Evolutionary conservation across 805 yeast species (phyloP).

Genomic region (Phaffomyces antillensis): DNA sequence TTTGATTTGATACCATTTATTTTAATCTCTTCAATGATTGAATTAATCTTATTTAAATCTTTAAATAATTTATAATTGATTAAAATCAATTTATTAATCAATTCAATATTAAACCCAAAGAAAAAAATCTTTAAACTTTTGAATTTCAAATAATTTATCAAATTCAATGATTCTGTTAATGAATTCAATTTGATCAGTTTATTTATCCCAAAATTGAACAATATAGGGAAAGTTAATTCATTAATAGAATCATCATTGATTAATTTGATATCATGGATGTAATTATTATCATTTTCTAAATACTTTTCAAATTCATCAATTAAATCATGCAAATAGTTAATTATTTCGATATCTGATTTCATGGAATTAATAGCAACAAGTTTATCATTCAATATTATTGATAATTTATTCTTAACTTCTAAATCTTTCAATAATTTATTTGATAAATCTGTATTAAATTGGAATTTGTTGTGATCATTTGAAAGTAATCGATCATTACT

Average conservation of each 20-base stretch:
- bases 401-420: constrained; percentile 3
- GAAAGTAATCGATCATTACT: too few relatives aligned
- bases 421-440: constrained; percentile 1
- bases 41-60: constrained; percentile 29
- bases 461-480: not conserved
- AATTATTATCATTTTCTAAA: not conserved
- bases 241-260: not conserved
- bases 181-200: too few relatives aligned
- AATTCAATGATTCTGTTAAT: too few relatives aligned
- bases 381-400: too few relatives aligned
- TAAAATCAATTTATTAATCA: constrained; percentile 31
- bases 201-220: too few relatives aligned
- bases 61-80: constrained; percentile 33
- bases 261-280: too few relatives aligned
- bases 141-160: not conserved
- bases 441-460: not conserved
- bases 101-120: constrained; percentile 29
- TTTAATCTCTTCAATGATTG: constrained; percentile 32
- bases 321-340: not conserved
- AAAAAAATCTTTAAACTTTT: constrained; percentile 24
- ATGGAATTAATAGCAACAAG: too few relatives aligned
- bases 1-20: constrained; percentile 34
- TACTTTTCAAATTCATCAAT: not conserved
- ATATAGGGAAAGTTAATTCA: not conserved
- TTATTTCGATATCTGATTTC: not conserved